A percentile compares a stretch with the other conserved stretches of the same genome.
These are phyloP conservation scores for Quercus gilva DNA, from an alignment of 306 rosid genomes.

Conservation along the genomic window DNA sequence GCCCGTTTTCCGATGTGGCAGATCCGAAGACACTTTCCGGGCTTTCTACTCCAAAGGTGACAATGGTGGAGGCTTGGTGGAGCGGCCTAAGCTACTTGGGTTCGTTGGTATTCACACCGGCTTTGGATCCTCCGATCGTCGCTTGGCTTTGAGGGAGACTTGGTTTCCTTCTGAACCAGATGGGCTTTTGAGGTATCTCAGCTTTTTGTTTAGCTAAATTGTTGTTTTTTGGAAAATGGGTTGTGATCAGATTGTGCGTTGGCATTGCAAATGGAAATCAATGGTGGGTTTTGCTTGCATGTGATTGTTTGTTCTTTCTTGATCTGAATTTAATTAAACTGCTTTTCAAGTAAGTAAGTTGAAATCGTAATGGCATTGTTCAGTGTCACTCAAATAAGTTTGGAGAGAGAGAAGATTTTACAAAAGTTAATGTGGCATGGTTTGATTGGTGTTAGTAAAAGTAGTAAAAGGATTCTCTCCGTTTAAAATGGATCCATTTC, in stretches of 20 bases:
- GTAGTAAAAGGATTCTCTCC: no score
- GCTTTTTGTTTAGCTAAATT: neutral
- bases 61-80: conserved; percentile 20
- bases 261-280: neutral
- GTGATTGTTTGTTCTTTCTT: neutral
- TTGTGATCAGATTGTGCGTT: neutral
- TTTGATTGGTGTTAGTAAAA: no score
- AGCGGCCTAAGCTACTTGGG: conserved; percentile 39
- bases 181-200: conserved; percentile 26
- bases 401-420: neutral
- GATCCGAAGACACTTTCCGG: conserved; percentile 31
- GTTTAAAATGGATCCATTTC: no score
- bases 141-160: conserved; percentile 31
- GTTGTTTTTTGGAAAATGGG: neutral
- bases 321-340: neutral
- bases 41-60: conserved; percentile 22
- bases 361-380: neutral
- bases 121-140: conserved; percentile 28
- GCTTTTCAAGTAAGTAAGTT: neutral
- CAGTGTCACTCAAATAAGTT: neutral
- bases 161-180: conserved; percentile 36
- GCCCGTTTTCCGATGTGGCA: conserved; percentile 37
- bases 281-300: neutral
- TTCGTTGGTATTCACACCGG: conserved; percentile 38
- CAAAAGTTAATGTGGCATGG: no score